A percentile compares a stretch with the other conserved stretches of the same genome.
Evolutionary conservation across 2,329 filamentous ascomycete genomes (phyloP).

Genomic region (Teratosphaeria pseudoeucalypti): DNA sequence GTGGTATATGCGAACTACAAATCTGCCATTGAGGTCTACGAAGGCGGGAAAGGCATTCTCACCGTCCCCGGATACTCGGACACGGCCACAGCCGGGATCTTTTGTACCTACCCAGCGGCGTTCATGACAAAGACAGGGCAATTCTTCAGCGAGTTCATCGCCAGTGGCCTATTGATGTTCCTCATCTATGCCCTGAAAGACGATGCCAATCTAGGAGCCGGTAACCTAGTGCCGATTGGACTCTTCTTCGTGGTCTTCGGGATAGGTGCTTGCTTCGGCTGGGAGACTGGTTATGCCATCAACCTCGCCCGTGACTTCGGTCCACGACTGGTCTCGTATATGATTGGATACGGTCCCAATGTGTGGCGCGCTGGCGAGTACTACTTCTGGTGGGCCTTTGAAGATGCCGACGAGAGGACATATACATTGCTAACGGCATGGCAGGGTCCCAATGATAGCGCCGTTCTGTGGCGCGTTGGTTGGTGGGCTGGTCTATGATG

Average conservation of each 20-base stretch:
- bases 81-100: constrained; percentile 58
- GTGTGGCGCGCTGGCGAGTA: constrained; percentile 59
- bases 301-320: constrained; percentile 65
- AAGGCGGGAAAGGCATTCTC: constrained; percentile 46
- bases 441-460: constrained; percentile 59
- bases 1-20: constrained; percentile 36
- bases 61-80: constrained; percentile 45
- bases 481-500: constrained; percentile 57
- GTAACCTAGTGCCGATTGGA: constrained; percentile 29
- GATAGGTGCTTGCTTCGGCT: constrained; percentile 62
- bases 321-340: constrained; percentile 54
- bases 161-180: constrained; percentile 58
- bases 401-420: background rate
- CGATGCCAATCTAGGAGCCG: constrained; percentile 45
- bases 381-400: constrained; percentile 46
- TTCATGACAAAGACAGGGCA: constrained; percentile 56
- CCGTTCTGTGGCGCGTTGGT: constrained; percentile 56
- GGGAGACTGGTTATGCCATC: constrained; percentile 65
- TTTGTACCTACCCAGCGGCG: constrained; percentile 57
- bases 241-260: constrained; percentile 54
- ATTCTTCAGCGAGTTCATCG: constrained; percentile 64
- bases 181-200: constrained; percentile 61
- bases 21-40: constrained; percentile 23
- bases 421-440: background rate
- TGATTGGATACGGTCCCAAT: constrained; percentile 56